A percentile compares a stretch with the other conserved stretches of the same genome.
These are phyloP conservation scores for Spinacia oleracea DNA, from an alignment of 179 eudicot species.

Conservation along the genomic window DNA sequence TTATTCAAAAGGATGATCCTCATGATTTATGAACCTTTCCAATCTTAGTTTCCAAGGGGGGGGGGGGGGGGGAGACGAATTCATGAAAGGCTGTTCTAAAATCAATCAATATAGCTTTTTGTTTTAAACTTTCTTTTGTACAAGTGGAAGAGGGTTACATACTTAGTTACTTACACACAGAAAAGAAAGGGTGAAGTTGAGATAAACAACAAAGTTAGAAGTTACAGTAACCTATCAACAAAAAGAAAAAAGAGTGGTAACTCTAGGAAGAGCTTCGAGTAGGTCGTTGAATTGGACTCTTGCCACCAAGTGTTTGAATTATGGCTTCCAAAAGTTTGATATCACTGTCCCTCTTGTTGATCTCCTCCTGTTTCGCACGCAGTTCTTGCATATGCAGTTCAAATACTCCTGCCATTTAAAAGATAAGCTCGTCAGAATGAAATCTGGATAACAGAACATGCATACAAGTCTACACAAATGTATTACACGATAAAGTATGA, in stretches of 20 bases:
- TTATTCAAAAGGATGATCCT: no score
- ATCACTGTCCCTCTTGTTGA: constrained; percentile 73
- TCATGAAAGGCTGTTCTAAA: no score
- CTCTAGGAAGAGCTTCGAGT: constrained; percentile 14
- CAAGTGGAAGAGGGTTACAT: constrained; percentile 12
- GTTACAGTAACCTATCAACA: neutral
- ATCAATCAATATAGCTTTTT: neutral
- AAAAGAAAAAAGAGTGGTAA: neutral
- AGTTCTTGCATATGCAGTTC: constrained; percentile 89
- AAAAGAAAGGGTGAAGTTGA: neutral
- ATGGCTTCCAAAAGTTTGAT: constrained; percentile 92
- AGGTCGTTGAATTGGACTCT: constrained; percentile 33
- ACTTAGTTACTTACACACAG: constrained; percentile 2
- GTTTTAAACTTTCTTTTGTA: neutral
- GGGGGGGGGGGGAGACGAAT: no score
- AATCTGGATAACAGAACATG: neutral
- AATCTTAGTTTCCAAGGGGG: no score
- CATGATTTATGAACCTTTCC: no score
- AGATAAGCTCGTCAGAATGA: neutral
- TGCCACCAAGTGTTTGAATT: constrained; percentile 90
- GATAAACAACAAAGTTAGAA: neutral
- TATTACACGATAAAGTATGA: neutral
- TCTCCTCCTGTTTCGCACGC: constrained; percentile 88
- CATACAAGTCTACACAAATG: neutral
- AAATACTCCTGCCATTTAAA: constrained; percentile 74